phyloP scores from a whole-genome alignment of 495 filamentous ascomycete species.

The Lindgomyces ingoldianus region DNA sequence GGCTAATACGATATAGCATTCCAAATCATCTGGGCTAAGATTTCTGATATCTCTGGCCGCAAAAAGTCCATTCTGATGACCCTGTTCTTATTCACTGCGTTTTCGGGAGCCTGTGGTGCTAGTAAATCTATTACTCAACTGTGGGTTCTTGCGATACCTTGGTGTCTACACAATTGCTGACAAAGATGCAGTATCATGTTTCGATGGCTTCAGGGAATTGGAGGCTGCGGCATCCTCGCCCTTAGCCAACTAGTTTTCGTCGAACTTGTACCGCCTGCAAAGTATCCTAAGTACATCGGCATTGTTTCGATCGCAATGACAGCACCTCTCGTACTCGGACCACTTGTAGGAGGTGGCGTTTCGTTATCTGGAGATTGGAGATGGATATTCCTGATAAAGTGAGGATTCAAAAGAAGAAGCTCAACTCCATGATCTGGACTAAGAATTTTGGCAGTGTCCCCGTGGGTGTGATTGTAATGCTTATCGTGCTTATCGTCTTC shows the following conservation, averaged over 20 bases:
- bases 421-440: neutral
- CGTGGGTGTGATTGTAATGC: no score
- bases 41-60: constrained; percentile 41
- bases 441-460: constrained; percentile 27
- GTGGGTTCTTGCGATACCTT: no score
- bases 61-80: constrained; percentile 42
- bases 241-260: constrained; percentile 56
- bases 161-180: constrained; percentile 3
- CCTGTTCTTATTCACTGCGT: constrained; percentile 42
- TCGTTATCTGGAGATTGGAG: constrained; percentile 46
- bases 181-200: neutral
- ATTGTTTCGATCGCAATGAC: constrained; percentile 43
- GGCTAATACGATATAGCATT: neutral
- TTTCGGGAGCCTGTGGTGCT: constrained; percentile 23
- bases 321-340: constrained; percentile 49
- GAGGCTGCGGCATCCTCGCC: constrained; percentile 27
- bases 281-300: constrained; percentile 43
- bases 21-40: constrained; percentile 23
- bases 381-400: constrained; percentile 38
- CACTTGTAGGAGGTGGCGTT: constrained; percentile 49
- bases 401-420: neutral
- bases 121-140: constrained; percentile 39
- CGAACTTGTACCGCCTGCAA: constrained; percentile 49
- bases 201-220: constrained; percentile 9
- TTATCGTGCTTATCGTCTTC: no score